phyloP scores from a whole-genome alignment of 306 rosid genomes.

The Fagus crenata region DNA sequence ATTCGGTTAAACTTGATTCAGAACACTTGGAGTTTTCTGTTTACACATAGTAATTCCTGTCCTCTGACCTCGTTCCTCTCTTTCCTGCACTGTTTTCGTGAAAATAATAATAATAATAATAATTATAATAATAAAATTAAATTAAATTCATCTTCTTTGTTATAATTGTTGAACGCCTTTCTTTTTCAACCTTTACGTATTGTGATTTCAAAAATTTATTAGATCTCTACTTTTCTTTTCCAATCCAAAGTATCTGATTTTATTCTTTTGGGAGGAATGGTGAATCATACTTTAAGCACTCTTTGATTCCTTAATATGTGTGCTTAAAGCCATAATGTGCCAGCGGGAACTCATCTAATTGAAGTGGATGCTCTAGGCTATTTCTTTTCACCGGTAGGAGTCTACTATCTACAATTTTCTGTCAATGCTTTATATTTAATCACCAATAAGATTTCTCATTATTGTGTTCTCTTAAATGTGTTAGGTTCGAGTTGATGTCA shows the following conservation, averaged over 20 bases:
- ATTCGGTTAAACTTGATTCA: slow-evolving; percentile 17
- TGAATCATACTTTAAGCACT: slow-evolving; percentile 23
- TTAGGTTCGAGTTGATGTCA: slow-evolving; percentile 97
- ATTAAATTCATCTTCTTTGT: too few species aligned
- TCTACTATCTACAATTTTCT: slow-evolving; percentile 27
- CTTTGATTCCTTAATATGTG: slow-evolving; percentile 50
- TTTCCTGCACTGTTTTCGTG: slow-evolving; percentile 2
- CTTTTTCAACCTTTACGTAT: too few species aligned
- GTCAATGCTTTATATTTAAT: not conserved
- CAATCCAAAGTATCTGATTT: not conserved
- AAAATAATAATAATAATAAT: not conserved
- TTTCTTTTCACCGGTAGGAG: slow-evolving; percentile 83
- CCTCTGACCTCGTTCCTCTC: slow-evolving; percentile 10
- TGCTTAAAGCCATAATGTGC: slow-evolving; percentile 76
- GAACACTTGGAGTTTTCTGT: slow-evolving; percentile 16
- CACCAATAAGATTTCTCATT: slow-evolving; percentile 11
- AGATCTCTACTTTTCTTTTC: not conserved
- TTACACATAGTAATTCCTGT: not conserved
- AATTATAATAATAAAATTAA: too few species aligned
- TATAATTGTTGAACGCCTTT: too few species aligned
- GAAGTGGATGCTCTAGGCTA: slow-evolving; percentile 87
- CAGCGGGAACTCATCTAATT: slow-evolving; percentile 96
- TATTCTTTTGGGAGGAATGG: not conserved
- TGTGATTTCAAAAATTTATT: not conserved
- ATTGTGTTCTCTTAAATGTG: slow-evolving; percentile 12